phyloP scores from a whole-genome alignment of 1,284 basidiomycete genomes.

The Lentinula novae-zelandiae region DNA sequence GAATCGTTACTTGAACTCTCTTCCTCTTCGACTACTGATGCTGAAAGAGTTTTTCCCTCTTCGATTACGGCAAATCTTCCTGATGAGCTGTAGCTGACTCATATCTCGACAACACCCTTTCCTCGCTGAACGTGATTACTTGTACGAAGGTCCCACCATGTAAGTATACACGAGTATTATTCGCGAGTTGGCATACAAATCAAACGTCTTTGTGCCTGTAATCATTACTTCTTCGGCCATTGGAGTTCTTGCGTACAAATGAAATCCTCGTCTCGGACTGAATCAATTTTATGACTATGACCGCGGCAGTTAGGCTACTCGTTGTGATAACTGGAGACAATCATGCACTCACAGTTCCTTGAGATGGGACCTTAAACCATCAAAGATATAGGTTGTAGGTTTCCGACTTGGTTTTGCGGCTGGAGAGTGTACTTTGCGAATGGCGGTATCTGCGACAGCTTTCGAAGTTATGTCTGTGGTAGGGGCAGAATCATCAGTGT shows the following conservation, averaged over 20 bases:
- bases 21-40: not conserved
- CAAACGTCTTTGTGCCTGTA: too few species aligned
- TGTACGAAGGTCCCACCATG: too few species aligned
- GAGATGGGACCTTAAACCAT: conserved; percentile 56
- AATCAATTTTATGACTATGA: conserved; percentile 36
- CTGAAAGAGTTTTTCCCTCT: not conserved
- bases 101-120: too few species aligned
- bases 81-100: not conserved
- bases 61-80: not conserved
- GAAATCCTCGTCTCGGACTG: conserved; percentile 39
- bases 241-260: conserved; percentile 20
- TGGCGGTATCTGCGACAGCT: conserved; percentile 11
- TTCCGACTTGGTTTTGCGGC: not conserved
- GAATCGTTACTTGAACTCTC: not conserved
- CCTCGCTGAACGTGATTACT: too few species aligned
- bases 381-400: conserved; percentile 36
- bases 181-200: too few species aligned
- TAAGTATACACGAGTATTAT: too few species aligned
- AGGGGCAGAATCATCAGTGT: not conserved
- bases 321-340: not conserved
- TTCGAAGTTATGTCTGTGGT: not conserved
- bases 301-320: not conserved
- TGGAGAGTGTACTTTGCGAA: not conserved
- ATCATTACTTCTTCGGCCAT: not conserved
- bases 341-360: conserved; percentile 47